Evolutionary conservation across 257 asterid species (phyloP).

Genomic region (Solanum chilense): DNA sequence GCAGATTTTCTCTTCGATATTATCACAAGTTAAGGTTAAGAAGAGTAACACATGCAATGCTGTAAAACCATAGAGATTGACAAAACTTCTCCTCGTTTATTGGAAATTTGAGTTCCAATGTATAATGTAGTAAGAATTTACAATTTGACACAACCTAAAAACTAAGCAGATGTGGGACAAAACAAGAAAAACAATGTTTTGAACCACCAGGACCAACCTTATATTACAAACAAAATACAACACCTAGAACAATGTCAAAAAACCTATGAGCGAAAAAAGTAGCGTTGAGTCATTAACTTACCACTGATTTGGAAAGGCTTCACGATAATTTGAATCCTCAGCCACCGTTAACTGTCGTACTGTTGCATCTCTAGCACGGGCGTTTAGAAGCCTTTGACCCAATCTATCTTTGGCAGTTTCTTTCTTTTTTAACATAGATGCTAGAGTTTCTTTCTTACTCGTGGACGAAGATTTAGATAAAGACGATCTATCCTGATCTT

Average conservation of each 20-base stretch:
- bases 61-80: neutral
- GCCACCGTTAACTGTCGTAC: conserved; percentile 32
- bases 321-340: conserved; percentile 54
- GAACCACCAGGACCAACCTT: neutral
- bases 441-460: conserved; percentile 53
- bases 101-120: neutral
- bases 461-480: conserved; percentile 15
- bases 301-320: conserved; percentile 88
- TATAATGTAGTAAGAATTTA: neutral
- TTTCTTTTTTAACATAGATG: conserved; percentile 81
- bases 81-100: neutral
- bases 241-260: neutral
- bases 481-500: conserved; percentile 19
- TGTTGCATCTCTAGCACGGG: conserved; percentile 45
- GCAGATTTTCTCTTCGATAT: neutral
- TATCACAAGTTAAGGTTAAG: neutral
- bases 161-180: neutral
- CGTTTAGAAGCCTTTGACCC: conserved; percentile 43
- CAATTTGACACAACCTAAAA: neutral
- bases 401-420: conserved; percentile 59
- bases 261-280: neutral
- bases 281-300: conserved; percentile 12
- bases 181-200: neutral
- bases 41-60: neutral
- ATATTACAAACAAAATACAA: neutral